Base-by-base conservation (phyloP, 176 grass and related monocot genomes). In the Rhynchospora pubera region DNA sequence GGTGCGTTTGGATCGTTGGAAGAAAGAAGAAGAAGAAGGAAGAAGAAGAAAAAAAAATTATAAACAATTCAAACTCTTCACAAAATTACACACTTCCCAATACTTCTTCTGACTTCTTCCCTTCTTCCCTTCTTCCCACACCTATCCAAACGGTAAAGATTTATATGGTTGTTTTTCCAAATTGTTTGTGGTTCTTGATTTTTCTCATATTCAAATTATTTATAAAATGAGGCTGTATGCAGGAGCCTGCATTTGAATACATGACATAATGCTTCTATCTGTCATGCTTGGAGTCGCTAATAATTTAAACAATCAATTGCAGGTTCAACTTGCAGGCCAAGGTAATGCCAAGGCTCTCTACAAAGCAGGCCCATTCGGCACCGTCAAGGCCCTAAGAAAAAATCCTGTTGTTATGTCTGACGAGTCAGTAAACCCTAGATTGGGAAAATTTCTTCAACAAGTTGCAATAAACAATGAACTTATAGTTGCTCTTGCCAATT, bases 401-500 rank as follows among this genome's bases (percentile, higher is more conserved):
- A 99, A 99, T 80, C 93, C 91, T 80, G 87, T 82, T 58, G 84
- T 99, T 44, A 82, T 77, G 77, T 90, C 91, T 74, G 92, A 99
- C 84, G 89, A 90, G 64, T 93, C 91, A 52, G 63, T 89, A 59
- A 96, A 91, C 84, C 86, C 91, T 11, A 93, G 91, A 87, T 79
- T 99, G 81, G 84, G 84, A 55, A 91, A 90, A 79, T 89, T 89
- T 85, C 87, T 99, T 42, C 65, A 93, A 65, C 75, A 91, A 48
- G 86, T 99, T 79, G 91, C 91, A 78, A 87, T 96, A 56, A 90
- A 86, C 64, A 95, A 90, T 61, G 97, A 99, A 83, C 82, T 96
- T 23, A 99, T 99, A 50, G 84, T 96, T 87, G 89, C 93, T 56
- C 75, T 99, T 10, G 93, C 97, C 83, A 99, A 99, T 84, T 99